Evolutionary conservation across 768 basidiomycete species (phyloP), one percentile per base, ranked within the genome.

Genomic region (Trametes coccinea): DNA sequence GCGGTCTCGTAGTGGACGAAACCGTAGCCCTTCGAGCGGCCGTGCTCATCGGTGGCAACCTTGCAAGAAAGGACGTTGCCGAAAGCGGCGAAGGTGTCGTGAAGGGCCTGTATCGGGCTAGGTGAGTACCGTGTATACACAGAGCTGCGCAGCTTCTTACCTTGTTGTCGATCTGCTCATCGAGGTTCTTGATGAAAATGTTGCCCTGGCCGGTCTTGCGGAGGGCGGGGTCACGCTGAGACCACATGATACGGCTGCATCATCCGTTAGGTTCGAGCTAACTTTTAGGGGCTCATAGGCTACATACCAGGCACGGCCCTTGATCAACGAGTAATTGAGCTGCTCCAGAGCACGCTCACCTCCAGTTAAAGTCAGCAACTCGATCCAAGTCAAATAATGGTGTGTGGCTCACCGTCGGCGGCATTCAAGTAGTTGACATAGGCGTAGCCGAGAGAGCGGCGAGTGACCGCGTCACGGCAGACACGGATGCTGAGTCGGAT

Each of bases 121-220:
- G 39, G 16, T 31, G 33, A 41, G 2, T 59, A 29, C 56, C 39
- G 60, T 51, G 37, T 39, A 46, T 57, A 34, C 30, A 13, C 11
- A 59, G 39, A 5, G 17, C 27, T 46, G 16, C 43, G 2, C 16
- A 37, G 34, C 31, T 9, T 53, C 75, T 59, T 50, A 88, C 91
- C 86, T 98, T 98, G 84, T 99, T 98, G 79, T 99, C 97, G 68
- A 98, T 98, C 59, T 82, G 83, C 77, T 96, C 93, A 71, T 97
- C 95, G 68, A 99, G 79, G 79, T 99, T 99, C 82, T 99, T 99
- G 80, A 99, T 98, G 82, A 99, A 99, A 73, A 99, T 94, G 77
- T 99, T 99, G 76, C 97, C 97, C 80, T 98, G 95, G 66, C 95
- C 95, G 66, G 95, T 98, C 87, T 98, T 98, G 78, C 97, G 92